Base-by-base conservation (phyloP, 2,329 filamentous ascomycete genomes). In the Chrysoporthe cubensis region DNA sequence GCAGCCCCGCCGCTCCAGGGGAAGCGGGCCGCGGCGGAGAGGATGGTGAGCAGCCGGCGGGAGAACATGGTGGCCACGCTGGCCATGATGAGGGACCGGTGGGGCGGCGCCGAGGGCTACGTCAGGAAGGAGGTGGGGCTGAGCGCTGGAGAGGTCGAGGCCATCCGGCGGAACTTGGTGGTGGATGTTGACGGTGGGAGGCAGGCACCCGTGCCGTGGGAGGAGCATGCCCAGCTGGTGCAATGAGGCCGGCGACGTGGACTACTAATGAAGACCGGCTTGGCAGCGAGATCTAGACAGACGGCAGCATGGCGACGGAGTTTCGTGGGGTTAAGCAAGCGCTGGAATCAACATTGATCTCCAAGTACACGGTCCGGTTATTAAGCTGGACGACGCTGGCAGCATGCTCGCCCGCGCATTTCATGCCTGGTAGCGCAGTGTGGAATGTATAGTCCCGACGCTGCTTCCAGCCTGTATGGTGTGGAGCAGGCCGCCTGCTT, bases 61-160 rank as follows among this genome's bases (percentile, higher is more conserved):
- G 80, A 83, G 72, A 80, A 78, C 67, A 86, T 86, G 83, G 72
- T 82, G 37, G 78, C 74, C n/a, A 83, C 81, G 8, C 74, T 86
- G 7, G 77, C 82, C 62, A 84, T 88, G 80, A 79, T 93, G 59
- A 80, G 85, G 60, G 77, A 81, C 40, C 82, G 84, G 69, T 91
- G 88, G 78, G 90, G 89, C 2, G 86, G 89, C 2, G 83, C 86
- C 2, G 89, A 92, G 75, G 78, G 78, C 16, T 94, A 92, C 77
- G 80, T 92, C 71, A 79, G 81, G 65, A 79, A 85, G 16, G 77
- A 85, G 43, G 89, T 89, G 73, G 83, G 88, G 14, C 75, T 93
- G 46, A 83, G 80, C 1, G 80, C 83, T 44, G 82, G 81, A 6
- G 85, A 87, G 69, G 80, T 93, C 65, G 80, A 81, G 69, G 79